These are phyloP conservation scores for Starmerella roubikii DNA, from an alignment of 805 yeast genomes.

Conservation along the genomic window DNA sequence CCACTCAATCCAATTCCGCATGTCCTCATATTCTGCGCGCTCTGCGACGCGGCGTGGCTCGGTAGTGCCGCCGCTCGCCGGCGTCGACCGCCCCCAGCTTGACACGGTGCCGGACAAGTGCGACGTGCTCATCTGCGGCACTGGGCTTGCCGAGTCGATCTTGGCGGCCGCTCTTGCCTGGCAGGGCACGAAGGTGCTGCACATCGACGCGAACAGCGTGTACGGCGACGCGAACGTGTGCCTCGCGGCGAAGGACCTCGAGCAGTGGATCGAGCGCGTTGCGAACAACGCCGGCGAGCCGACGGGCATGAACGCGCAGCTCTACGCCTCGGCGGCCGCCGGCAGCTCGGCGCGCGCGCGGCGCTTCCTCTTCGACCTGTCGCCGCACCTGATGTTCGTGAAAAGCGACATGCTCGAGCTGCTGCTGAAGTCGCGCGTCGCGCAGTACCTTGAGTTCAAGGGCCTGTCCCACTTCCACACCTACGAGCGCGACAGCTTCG, in stretches of 20 bases:
- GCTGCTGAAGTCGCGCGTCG: conserved; percentile 72
- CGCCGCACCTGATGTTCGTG: conserved; percentile 80
- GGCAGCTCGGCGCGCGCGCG: conserved; percentile 25
- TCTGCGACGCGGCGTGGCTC: conserved; percentile 29
- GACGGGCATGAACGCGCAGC: conserved; percentile 49
- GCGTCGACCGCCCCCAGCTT: conserved; percentile 26
- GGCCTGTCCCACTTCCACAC: conserved; percentile 80
- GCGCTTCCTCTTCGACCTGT: conserved; percentile 66
- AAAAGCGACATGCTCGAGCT: conserved; percentile 73
- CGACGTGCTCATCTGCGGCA: conserved; percentile 84
- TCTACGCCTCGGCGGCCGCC: conserved; percentile 57
- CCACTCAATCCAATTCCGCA: too few species aligned
- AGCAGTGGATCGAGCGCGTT: conserved; percentile 66
- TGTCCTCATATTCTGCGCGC: conserved; percentile 31
- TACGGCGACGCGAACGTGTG: conserved; percentile 88
- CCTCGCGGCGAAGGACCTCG: conserved; percentile 71
- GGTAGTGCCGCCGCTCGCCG: conserved; percentile 29
- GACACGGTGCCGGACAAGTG: conserved; percentile 42
- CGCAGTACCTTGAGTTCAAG: conserved; percentile 84
- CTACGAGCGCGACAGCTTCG: conserved; percentile 84
- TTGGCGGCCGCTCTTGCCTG: conserved; percentile 90
- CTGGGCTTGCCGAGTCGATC: conserved; percentile 79
- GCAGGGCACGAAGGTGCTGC: conserved; percentile 95
- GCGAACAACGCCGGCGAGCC: conserved; percentile 30
- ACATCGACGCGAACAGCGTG: conserved; percentile 68